phyloP scores from a whole-genome alignment of 73 alveolate species.

The Paramecium biaurelia region DNA sequence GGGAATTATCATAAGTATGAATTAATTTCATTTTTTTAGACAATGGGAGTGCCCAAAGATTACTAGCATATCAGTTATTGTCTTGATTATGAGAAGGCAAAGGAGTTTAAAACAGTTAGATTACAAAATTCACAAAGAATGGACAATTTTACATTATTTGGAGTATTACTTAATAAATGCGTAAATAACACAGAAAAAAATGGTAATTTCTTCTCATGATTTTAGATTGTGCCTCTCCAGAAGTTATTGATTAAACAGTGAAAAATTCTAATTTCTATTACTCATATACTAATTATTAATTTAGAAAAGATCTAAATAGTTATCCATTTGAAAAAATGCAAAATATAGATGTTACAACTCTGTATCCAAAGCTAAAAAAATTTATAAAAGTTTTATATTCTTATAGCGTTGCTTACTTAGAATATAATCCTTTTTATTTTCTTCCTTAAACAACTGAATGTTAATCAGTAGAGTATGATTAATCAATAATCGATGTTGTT shows the following conservation, averaged over 20 bases:
- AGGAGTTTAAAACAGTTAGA: not conserved
- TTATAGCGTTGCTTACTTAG: not conserved
- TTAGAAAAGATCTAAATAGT: not conserved
- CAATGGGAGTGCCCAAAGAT: not conserved
- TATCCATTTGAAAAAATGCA: not conserved
- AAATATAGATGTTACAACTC: not conserved
- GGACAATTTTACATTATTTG: not conserved
- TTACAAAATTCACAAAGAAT: not conserved
- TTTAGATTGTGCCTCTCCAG: not conserved
- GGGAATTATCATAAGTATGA: not conserved
- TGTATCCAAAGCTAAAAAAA: not conserved
- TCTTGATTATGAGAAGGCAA: not conserved
- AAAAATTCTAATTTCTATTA: not conserved
- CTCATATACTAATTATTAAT: not conserved
- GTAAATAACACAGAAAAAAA: not conserved
- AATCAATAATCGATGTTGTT: not conserved
- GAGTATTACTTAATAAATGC: not conserved
- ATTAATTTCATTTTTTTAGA: not conserved
- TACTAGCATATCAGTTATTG: not conserved
- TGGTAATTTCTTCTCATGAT: not conserved
- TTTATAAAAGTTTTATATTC: not conserved
- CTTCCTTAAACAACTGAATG: not conserved
- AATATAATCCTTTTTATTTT: not conserved
- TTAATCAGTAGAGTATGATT: not conserved
- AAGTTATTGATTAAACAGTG: not conserved